Conservation (phyloP, 305 asterid species). For the Euphrasia arctica region DNA sequence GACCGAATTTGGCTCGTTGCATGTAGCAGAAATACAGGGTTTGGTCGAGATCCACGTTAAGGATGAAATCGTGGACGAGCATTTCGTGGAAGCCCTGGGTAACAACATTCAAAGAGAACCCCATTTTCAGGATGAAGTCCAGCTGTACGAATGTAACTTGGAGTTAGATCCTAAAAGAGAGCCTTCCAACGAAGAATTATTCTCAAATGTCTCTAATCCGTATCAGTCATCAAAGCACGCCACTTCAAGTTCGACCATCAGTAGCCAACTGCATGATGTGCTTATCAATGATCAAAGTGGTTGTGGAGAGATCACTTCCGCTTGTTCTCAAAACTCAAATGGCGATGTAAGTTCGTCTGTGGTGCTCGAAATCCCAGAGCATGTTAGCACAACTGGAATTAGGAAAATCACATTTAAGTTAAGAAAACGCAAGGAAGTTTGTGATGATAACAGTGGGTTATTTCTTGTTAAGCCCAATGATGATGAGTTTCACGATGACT, state of each 20-base stretch:
- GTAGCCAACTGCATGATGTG: constrained; percentile 24
- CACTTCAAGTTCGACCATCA: constrained; percentile 22
- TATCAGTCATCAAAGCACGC: constrained; percentile 26
- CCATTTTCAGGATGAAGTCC: constrained; percentile 11
- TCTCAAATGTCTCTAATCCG: constrained; percentile 28
- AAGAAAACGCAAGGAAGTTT: constrained; percentile 55
- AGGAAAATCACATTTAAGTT: constrained; percentile 68
- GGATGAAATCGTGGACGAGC: constrained; percentile 9
- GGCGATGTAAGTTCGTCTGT: constrained; percentile 37
- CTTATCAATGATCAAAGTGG: constrained; percentile 22
- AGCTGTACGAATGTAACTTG: constrained; percentile 10
- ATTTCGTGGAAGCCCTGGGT: constrained; percentile 6
- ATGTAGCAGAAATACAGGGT: constrained; percentile 6
- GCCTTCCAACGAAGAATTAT: constrained; percentile 29
- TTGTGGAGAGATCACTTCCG: constrained; percentile 31
- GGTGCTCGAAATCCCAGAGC: constrained; percentile 67
- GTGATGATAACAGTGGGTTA: constrained; percentile 20
- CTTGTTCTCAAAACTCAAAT: constrained; percentile 22
- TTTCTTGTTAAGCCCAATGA: constrained; percentile 30
- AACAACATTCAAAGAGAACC: constrained; percentile 7
- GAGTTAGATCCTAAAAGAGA: constrained; percentile 22
- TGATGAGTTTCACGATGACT: constrained; percentile 29
- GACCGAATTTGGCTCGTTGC: background rate
- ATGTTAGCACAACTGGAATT: constrained; percentile 59
- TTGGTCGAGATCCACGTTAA: constrained; percentile 5